Evolutionary conservation across 2,329 filamentous ascomycete genomes (phyloP).

Genomic region (Pseudogymnoascus sp.): DNA sequence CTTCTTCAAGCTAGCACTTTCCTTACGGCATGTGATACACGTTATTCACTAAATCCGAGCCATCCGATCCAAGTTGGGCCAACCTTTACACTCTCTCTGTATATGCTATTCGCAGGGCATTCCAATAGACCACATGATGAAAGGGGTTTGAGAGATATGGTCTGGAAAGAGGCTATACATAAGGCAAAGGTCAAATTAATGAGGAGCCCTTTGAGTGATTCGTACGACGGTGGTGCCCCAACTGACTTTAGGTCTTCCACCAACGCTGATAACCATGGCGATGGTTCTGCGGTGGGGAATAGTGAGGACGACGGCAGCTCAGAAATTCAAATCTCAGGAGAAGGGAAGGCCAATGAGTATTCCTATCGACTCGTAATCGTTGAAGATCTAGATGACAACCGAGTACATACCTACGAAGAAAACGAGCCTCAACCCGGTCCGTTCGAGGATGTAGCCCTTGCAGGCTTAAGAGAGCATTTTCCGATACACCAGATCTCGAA

Average conservation of each 20-base stretch:
- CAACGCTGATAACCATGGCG: slow-evolving; percentile 24
- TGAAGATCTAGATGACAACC: slow-evolving; percentile 62
- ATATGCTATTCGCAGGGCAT: slow-evolving; percentile 90
- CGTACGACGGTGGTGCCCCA: neutral
- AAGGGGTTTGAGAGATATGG: slow-evolving; percentile 34
- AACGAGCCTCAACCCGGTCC: slow-evolving; percentile 40
- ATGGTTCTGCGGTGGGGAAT: neutral
- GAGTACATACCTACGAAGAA: slow-evolving; percentile 59
- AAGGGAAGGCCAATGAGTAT: slow-evolving; percentile 41
- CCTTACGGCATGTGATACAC: slow-evolving; percentile 75
- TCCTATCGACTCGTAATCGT: slow-evolving; percentile 61
- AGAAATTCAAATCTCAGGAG: slow-evolving; percentile 15
- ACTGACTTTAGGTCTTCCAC: neutral
- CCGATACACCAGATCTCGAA: slow-evolving; percentile 67
- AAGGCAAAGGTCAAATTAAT: slow-evolving; percentile 74
- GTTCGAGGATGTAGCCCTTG: slow-evolving; percentile 51
- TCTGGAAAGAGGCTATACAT: slow-evolving; percentile 95
- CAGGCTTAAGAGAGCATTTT: slow-evolving; percentile 58
- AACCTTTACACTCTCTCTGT: slow-evolving; percentile 76
- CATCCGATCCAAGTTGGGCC: slow-evolving; percentile 75
- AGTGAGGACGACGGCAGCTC: neutral
- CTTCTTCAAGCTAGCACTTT: slow-evolving; percentile 89
- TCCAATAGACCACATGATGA: slow-evolving; percentile 36
- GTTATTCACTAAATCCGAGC: slow-evolving; percentile 59
- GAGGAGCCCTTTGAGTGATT: slow-evolving; percentile 12